Evolutionary conservation across 164 flowering plant species (phyloP).

Genomic region (Platanus orientalis): DNA sequence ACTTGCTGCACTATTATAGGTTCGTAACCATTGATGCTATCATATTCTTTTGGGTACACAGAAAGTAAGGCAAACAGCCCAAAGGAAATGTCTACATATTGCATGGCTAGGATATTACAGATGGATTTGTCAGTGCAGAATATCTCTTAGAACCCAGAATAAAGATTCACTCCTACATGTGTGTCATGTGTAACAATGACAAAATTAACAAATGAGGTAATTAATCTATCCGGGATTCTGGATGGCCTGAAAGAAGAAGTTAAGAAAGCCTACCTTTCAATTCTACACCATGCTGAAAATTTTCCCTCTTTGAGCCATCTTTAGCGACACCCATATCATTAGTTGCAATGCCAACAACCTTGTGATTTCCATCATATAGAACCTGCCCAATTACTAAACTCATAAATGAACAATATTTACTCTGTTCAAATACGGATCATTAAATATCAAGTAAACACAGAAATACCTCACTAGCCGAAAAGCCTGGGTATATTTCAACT

Average conservation of each 20-base stretch:
- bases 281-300: constrained; percentile 85
- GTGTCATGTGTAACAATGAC: neutral
- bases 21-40: neutral
- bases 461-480: constrained; percentile 93
- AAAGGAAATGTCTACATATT: no score
- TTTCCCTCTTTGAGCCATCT: constrained; percentile 79
- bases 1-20: neutral
- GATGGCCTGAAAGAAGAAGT: constrained; percentile 1
- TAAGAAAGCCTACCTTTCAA: constrained; percentile 50
- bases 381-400: constrained; percentile 44
- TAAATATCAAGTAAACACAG: neutral
- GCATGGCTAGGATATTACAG: no score
- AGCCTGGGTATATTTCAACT: constrained; percentile 94
- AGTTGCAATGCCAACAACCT: constrained; percentile 76
- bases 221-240: neutral
- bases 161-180: neutral
- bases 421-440: neutral
- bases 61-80: no score
- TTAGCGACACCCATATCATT: constrained; percentile 94
- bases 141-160: neutral
- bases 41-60: neutral
- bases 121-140: no score
- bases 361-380: constrained; percentile 55
- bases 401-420: constrained; percentile 4
- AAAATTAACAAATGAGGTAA: neutral